Evolutionary conservation across 2,329 filamentous ascomycete genomes (phyloP).

Genomic region (Cyphellophora attinorum): DNA sequence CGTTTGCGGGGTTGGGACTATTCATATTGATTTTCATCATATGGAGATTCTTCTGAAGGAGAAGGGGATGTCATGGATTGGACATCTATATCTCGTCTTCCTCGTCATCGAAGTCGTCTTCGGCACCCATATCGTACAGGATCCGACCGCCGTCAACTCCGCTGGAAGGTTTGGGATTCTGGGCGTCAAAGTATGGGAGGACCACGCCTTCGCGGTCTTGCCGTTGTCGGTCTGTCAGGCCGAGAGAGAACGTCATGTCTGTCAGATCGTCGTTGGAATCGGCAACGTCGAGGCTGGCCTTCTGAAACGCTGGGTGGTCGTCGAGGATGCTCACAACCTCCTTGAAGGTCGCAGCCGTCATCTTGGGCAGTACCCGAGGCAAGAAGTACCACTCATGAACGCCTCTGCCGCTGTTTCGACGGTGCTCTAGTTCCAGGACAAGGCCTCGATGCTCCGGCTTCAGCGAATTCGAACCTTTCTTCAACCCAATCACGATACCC

Average conservation of each 20-base stretch:
- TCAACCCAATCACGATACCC: conserved; percentile 63
- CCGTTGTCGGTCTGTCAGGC: conserved; percentile 83
- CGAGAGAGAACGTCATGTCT: conserved; percentile 74
- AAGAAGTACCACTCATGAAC: conserved; percentile 62
- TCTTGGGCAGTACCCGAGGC: conserved; percentile 32
- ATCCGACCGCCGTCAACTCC: conserved; percentile 84
- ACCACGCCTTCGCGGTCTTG: conserved; percentile 80
- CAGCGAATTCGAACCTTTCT: conserved; percentile 5
- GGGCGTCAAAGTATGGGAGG: conserved; percentile 92
- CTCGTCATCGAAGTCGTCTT: conserved; percentile 95
- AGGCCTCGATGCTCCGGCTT: conserved; percentile 39
- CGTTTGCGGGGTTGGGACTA: conserved; percentile 70
- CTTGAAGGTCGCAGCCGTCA: conserved; percentile 29
- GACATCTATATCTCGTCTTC: conserved; percentile 69
- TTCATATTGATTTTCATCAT: conserved; percentile 81
- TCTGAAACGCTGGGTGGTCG: conserved; percentile 63
- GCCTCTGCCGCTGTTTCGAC: conserved; percentile 69
- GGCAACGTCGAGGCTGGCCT: conserved; percentile 30
- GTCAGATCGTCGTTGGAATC: conserved; percentile 44
- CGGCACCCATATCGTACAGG: conserved; percentile 89
- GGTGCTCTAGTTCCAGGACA: conserved; percentile 76
- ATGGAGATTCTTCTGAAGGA: conserved; percentile 78
- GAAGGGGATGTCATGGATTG: background rate
- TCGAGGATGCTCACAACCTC: conserved; percentile 56
- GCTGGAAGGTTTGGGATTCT: conserved; percentile 59